Evolutionary conservation across 2,329 filamentous ascomycete genomes (phyloP), one percentile per base, ranked within the genome.

Genomic region (Trematosphaeria pertusa): DNA sequence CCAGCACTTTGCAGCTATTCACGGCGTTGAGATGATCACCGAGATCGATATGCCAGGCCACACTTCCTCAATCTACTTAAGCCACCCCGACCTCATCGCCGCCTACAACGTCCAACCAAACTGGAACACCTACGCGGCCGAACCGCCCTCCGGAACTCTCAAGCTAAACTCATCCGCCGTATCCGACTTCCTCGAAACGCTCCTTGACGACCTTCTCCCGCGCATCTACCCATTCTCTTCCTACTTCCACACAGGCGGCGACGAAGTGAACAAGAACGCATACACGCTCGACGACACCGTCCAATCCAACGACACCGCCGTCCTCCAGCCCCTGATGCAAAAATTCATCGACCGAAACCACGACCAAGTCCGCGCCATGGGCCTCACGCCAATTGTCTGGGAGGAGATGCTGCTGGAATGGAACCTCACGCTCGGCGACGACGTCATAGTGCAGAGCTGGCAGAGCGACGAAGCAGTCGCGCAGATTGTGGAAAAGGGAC

Each of bases 161-260:
- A 89, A 88, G 68, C 81, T 96, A 45, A 93, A 94, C 72, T 85
- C 84, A 43, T 74, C 84, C 1, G 80, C 74, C 1, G 89, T 94
- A 1, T 81, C 87, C 59, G 73, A 79, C 1, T 95, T 96, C 69
- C 71, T 96, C 9, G 81, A 87, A 46, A 86, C 72, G 28, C 73
- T 96, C 11, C 87, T 91, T 59, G 78, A 79, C n/a, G 91, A 96
- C 64, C 66, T 96, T 18, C 75, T 95, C 42, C 90, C 91, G 11
- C 53, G 69, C 7, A 49, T 69, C 0, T 37, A 26, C 9, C 84
- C 86, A 0, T 90, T 89, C 69, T 80, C 87, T 2, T 75, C 83
- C 5, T 84, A 93, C 73, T 95, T 93, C 77, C 91, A 96, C 73
- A 88, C 88, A 1, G 91, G 91, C 34, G 91, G 91, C 43, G 91